Evolutionary conservation across 106 monocot genomes (phyloP), one percentile per base, ranked within the genome.

Genomic region (Phalaenopsis aphrodite): DNA sequence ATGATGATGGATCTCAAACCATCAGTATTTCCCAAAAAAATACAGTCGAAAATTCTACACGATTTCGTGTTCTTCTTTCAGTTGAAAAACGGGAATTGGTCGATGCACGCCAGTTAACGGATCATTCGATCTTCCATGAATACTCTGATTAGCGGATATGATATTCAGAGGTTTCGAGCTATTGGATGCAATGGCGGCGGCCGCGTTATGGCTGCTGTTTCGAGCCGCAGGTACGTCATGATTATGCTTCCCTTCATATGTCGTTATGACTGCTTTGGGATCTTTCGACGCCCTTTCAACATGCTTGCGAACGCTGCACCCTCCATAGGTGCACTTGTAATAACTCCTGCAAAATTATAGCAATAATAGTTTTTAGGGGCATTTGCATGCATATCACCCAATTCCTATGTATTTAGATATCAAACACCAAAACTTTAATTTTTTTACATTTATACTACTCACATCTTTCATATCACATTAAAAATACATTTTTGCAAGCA

Each of bases 291-390:
- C 93, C 76, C 93, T 85, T 55, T 94, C 91, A 2, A 94, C 91
- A 47, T 96, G 95, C 79, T 96, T 95, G 65, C 90, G 84, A 21
- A 95, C 95, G 49, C 80, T 89, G 82, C 95, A 95, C 39, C 90
- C 95, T 2, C 52, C 45, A 71, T 69, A 79, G 24, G 95, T 95
- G 87, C 90, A 93, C 76, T 88, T 93, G 88, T 93, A 93, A 75
- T 90, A 93, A 80, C 91, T 91, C 89, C 93, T 94, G 78, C 72
- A 80, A 2, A 30, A 56, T 77, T 24, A 23, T 12, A 65, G 65
- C 47, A 37, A 41, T 30, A 30, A 30, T 30, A 30, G 30, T 30
- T 30, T 30, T 30, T 30, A 30, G 30, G 30, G 30, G 30, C 30
- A 30, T 30, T 30, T 30, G 0, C 30, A 30, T 30, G 30, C 30